Evolutionary conservation across 108 stramenopile genomes (phyloP).

Genomic region (Pelagomonas calceolata): DNA sequence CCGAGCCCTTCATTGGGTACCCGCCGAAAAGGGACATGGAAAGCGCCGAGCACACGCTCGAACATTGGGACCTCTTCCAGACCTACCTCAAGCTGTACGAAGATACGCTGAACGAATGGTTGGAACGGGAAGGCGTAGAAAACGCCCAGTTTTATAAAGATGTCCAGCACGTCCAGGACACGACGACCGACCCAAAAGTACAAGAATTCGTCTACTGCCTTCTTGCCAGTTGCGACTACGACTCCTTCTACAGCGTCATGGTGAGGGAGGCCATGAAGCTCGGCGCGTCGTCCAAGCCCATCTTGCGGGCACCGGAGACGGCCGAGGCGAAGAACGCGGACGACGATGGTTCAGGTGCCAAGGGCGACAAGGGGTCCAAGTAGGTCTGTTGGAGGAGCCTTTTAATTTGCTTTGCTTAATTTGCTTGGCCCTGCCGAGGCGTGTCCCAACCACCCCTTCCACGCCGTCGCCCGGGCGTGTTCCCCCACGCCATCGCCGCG

Average conservation of each 20-base stretch:
- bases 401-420: too few species aligned
- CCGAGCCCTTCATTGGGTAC: slow-evolving; percentile 9
- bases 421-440: too few species aligned
- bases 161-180: slow-evolving; percentile 7
- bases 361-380: not conserved
- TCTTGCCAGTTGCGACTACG: slow-evolving; percentile 21
- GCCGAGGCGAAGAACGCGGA: not conserved
- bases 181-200: slow-evolving; percentile 12
- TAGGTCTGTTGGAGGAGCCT: too few species aligned
- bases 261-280: slow-evolving; percentile 25
- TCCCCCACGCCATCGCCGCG: too few species aligned
- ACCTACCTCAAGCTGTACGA: slow-evolving; percentile 23
- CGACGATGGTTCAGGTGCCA: not conserved
- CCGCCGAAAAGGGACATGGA: slow-evolving; percentile 4
- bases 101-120: slow-evolving; percentile 12
- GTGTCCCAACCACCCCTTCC: too few species aligned
- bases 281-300: slow-evolving; percentile 3
- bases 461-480: too few species aligned
- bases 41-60: slow-evolving; percentile 16
- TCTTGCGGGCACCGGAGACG: too few species aligned
- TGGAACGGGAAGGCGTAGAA: slow-evolving; percentile 10
- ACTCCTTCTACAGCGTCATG: slow-evolving; percentile 25
- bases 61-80: slow-evolving; percentile 15
- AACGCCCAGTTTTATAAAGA: slow-evolving; percentile 7
- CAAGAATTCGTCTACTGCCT: slow-evolving; percentile 24